Evolutionary conservation across 768 basidiomycete species (phyloP).

Genomic region (Pholiota conissans): DNA sequence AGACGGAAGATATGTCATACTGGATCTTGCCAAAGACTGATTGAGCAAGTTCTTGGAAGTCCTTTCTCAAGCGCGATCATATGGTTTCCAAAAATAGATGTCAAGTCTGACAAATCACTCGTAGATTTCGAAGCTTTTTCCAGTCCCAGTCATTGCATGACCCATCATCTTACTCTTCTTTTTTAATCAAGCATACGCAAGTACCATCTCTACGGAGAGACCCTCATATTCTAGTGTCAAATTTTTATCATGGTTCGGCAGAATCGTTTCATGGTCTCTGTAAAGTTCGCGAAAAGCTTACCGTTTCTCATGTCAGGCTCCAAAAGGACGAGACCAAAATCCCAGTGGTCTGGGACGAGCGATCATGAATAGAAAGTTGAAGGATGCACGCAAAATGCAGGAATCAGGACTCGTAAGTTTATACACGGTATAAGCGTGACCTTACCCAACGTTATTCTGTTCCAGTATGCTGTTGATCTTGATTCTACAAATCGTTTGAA

Average conservation of each 20-base stretch:
- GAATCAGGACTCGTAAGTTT: conserved; percentile 67
- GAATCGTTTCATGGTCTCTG: too few relatives aligned
- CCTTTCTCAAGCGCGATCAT: too few relatives aligned
- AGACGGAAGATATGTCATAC: conserved; percentile 41
- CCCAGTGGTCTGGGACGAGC: conserved; percentile 89
- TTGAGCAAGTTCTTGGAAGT: too few relatives aligned
- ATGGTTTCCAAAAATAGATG: neutral
- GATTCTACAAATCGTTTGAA: conserved; percentile 69
- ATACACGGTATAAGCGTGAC: neutral
- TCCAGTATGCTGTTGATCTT: conserved; percentile 75
- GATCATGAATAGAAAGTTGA: conserved; percentile 88
- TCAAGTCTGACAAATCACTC: neutral
- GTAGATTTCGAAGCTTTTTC: conserved; percentile 4
- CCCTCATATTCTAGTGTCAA: too few relatives aligned
- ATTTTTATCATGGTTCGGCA: too few relatives aligned
- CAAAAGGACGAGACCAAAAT: conserved; percentile 61
- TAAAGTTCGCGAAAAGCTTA: neutral
- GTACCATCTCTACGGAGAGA: too few relatives aligned
- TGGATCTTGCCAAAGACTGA: neutral
- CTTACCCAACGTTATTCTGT: conserved; percentile 10
- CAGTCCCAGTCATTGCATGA: neutral
- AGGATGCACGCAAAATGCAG: conserved; percentile 64
- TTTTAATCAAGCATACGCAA: too few relatives aligned
- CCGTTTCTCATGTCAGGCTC: conserved; percentile 37
- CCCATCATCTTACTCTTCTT: neutral